These are phyloP conservation scores for Pistacia vera DNA, from an alignment of 345 rosid species.

Conservation along the genomic window DNA sequence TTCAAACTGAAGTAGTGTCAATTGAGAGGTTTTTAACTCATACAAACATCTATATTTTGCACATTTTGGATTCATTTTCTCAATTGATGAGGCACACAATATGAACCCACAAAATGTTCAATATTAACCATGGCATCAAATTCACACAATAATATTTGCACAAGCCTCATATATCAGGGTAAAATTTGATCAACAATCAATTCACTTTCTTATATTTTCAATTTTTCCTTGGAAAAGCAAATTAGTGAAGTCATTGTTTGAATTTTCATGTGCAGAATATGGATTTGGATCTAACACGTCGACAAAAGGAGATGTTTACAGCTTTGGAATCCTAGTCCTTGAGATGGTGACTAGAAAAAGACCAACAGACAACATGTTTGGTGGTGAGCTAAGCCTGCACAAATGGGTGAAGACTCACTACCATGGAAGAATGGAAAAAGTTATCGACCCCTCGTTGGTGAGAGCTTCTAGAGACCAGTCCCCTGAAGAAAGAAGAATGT, in stretches of 20 bases:
- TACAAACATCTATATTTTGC: neutral
- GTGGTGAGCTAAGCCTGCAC: slow-evolving; percentile 42
- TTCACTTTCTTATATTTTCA: neutral
- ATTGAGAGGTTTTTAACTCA: neutral
- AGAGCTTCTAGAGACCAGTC: slow-evolving; percentile 43
- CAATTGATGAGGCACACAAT: neutral
- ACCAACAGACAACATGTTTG: slow-evolving; percentile 57
- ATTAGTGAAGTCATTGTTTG: neutral
- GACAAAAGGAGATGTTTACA: slow-evolving; percentile 59
- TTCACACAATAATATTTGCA: neutral
- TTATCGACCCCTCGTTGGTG: slow-evolving; percentile 46
- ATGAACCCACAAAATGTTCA: neutral
- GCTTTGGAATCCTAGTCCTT: slow-evolving; percentile 58
- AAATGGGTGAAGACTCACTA: slow-evolving; percentile 51
- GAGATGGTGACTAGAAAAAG: slow-evolving; percentile 59
- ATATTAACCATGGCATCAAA: neutral
- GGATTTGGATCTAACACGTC: slow-evolving; percentile 53
- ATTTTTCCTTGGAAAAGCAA: neutral
- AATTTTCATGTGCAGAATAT: slow-evolving; percentile 35
- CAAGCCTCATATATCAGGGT: too few species aligned
- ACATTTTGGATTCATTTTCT: neutral
- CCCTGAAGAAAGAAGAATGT: slow-evolving; percentile 46
- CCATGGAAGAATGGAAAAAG: slow-evolving; percentile 40
- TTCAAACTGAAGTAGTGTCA: neutral
- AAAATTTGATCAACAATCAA: neutral